Base-by-base conservation (phyloP, 78 protist species). In the Dictyostelium firmibasis region DNA sequence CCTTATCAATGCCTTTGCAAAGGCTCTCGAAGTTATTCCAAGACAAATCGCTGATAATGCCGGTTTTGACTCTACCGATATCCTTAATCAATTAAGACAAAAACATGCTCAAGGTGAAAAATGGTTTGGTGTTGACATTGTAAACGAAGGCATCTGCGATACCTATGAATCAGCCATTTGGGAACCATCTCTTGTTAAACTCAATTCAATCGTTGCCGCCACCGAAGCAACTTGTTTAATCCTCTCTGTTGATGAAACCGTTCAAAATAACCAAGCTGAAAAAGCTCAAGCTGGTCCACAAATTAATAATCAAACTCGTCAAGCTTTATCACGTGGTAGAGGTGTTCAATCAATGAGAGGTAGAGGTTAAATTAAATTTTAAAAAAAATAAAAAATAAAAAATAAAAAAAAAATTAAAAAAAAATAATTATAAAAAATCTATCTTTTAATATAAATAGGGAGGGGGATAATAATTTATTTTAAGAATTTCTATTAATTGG, bases 141-240 rank as follows among this genome's bases (percentile, higher is more conserved):
- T 57, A 81, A 95, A 96, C 81, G 99, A 97, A 84, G 99, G 98
- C 27, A 83, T 99, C 53, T 96, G 98, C 92, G 99, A 99, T 97
- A 98, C 99, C 33, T 96, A 91, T 95, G 96, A 98, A 64, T 11
- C 97, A 7, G 93, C 83, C 18, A 99, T 99, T 38, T 99, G 99
- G 99, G 99, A 99, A 92, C 99, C 99, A 36, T 53, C 97, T 27
- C 72, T 95, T 8, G 97, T 99, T 91, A 99, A 99, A 97, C 85
- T 92, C 89, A 99, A 99, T 94, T 98, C 99, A 5, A 27, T 99
- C 67, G 91, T 64, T 2, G 99, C 99, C 43, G 99, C 99, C 6
- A 96, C 99, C 29, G 99, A 99, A 94, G 99, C 99, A 2, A 99
- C 99, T n/a, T 98, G 99, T 97, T 79, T 98, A 75, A 95, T 99